These are phyloP conservation scores for Pythium apleroticum DNA, from an alignment of 352 stramenopile genomes.

Conservation along the genomic window DNA sequence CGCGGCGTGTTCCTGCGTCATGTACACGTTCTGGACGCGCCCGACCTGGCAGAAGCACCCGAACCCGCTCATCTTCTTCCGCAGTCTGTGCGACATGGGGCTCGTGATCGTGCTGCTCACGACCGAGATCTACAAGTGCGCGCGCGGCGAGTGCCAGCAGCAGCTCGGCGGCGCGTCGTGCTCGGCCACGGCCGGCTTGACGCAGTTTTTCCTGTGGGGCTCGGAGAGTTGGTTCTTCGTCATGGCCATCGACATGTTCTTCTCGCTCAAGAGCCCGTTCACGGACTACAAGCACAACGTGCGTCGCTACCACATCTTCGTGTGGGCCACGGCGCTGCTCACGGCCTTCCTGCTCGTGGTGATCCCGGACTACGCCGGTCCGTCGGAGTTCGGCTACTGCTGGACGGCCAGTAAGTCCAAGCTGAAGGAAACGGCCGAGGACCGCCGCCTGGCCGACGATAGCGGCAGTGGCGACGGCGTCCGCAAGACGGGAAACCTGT, in stretches of 20 bases:
- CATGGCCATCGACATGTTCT: constrained; percentile 88
- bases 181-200: constrained; percentile 66
- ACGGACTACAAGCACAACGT: constrained; percentile 88
- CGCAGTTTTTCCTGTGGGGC: constrained; percentile 86
- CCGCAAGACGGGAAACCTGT: constrained; percentile 55
- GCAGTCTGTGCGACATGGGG: constrained; percentile 78
- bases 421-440: constrained; percentile 17
- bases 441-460: constrained; percentile 16
- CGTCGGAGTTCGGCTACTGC: constrained; percentile 85
- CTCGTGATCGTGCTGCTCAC: constrained; percentile 76
- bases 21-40: constrained; percentile 80
- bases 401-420: constrained; percentile 79
- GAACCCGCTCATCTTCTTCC: constrained; percentile 88
- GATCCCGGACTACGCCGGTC: constrained; percentile 64
- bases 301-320: constrained; percentile 79
- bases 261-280: constrained; percentile 83
- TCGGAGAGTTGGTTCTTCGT: constrained; percentile 90
- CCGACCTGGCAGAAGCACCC: constrained; percentile 84
- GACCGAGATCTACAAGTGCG: constrained; percentile 83
- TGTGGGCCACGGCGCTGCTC: constrained; percentile 75
- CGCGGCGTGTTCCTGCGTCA: constrained; percentile 61
- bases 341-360: constrained; percentile 72
- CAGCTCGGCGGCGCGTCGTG: constrained; percentile 49
- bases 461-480: constrained; percentile 9
- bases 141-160: constrained; percentile 32